Conservation (phyloP, 1,139 yeast species). For the Sugiyamaella novakii region DNA sequence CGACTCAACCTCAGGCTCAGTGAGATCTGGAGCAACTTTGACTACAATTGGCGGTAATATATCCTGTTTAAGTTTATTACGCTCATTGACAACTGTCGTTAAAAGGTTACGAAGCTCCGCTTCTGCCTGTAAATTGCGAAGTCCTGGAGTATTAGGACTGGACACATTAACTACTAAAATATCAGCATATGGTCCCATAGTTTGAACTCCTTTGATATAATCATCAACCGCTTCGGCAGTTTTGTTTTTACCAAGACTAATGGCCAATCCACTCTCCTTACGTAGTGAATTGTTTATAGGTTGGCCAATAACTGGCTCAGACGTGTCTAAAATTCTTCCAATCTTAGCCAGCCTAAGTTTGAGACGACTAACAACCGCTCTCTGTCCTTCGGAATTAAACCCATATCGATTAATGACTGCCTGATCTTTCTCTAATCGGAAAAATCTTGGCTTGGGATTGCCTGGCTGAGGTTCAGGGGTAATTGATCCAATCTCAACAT, state of each 20-base stretch:
- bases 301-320: conserved; percentile 24
- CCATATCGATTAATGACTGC: conserved; percentile 96
- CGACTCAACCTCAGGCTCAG: conserved; percentile 76
- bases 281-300: conserved; percentile 57
- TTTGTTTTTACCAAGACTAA: conserved; percentile 91
- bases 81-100: conserved; percentile 48
- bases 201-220: conserved; percentile 78
- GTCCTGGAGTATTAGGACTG: conserved; percentile 95
- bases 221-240: conserved; percentile 87
- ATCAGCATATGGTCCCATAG: conserved; percentile 84
- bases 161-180: conserved; percentile 90
- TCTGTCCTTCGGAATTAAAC: conserved; percentile 89
- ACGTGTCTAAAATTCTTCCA: conserved; percentile 17
- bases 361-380: conserved; percentile 65
- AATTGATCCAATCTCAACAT: conserved; percentile 90
- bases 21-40: conserved; percentile 90
- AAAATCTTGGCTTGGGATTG: conserved; percentile 86
- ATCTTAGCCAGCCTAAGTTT: conserved; percentile 49
- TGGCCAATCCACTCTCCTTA: conserved; percentile 67
- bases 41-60: conserved; percentile 67
- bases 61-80: conserved; percentile 38
- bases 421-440: conserved; percentile 78
- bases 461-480: conserved; percentile 96
- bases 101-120: conserved; percentile 68
- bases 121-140: conserved; percentile 82